Conservation (phyloP, 345 rosid species). For the Aquilaria yunnanensis region DNA sequence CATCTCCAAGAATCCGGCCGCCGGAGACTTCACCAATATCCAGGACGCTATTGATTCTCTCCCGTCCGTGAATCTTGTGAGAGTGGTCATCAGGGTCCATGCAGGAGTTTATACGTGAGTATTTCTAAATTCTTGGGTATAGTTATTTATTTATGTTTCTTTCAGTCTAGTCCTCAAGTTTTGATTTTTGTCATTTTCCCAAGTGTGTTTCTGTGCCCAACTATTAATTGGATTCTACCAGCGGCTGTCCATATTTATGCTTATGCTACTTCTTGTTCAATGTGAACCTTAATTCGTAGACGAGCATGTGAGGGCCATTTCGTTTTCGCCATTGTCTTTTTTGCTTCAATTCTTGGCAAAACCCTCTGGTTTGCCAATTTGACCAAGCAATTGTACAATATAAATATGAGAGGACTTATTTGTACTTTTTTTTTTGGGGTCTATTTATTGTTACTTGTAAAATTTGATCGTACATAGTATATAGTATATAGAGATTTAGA, state of each 20-base stretch:
- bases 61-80: constrained; percentile 60
- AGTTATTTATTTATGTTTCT: background rate
- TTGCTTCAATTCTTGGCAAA: too few relatives aligned
- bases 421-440: too few relatives aligned
- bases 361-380: too few relatives aligned
- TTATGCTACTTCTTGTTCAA: too few relatives aligned
- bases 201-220: too few relatives aligned
- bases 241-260: too few relatives aligned
- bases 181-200: background rate
- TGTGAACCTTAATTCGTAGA: background rate
- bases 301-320: too few relatives aligned
- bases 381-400: too few relatives aligned
- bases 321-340: background rate
- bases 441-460: too few relatives aligned
- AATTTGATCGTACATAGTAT: too few relatives aligned
- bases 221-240: background rate
- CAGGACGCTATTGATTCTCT: constrained; percentile 87
- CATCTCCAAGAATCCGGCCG: constrained; percentile 50
- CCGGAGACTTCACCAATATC: constrained; percentile 72
- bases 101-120: constrained; percentile 89
- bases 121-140: background rate
- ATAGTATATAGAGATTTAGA: too few relatives aligned
- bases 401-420: too few relatives aligned
- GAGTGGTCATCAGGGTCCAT: constrained; percentile 82
- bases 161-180: background rate